Evolutionary conservation across 768 basidiomycete species (phyloP).

Genomic region (Leccinum sublutescens): DNA sequence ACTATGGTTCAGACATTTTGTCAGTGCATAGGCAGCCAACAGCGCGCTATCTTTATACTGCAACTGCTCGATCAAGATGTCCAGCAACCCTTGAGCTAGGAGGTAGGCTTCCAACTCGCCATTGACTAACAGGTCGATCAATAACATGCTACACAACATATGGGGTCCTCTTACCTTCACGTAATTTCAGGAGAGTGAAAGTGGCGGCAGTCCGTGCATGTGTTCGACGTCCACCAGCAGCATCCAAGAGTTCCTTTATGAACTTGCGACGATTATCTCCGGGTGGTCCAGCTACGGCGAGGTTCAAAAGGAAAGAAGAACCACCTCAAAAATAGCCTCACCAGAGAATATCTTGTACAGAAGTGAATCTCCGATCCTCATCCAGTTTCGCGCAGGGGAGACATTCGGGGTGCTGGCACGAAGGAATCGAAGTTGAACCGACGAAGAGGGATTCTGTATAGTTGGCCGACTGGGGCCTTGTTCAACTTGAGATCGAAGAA

Average conservation of each 20-base stretch:
- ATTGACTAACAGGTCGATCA: background rate
- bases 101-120: constrained; percentile 5
- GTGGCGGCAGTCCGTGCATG: constrained; percentile 16
- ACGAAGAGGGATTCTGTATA: background rate
- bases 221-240: constrained; percentile 1
- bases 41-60: constrained; percentile 14
- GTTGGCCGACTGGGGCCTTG: background rate
- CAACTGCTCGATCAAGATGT: constrained; percentile 12
- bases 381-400: constrained; percentile 15
- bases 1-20: constrained; percentile 11
- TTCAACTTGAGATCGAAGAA: background rate
- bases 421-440: background rate
- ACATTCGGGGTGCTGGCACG: constrained; percentile 11
- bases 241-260: constrained; percentile 10
- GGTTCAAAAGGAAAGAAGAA: background rate
- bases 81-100: background rate
- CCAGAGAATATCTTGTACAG: constrained; percentile 8
- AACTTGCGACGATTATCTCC: constrained; percentile 8
- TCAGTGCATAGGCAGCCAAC: constrained; percentile 17
- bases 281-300: constrained; percentile 1
- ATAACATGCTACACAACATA: background rate
- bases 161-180: background rate
- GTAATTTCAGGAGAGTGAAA: constrained; percentile 14
- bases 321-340: background rate
- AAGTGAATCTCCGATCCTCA: constrained; percentile 13